Percentiles rank a stretch among this genome's conserved stretches.
These are phyloP conservation scores for Hyaloscypha hepaticicola DNA, from an alignment of 495 filamentous ascomycete genomes.

Conservation along the genomic window DNA sequence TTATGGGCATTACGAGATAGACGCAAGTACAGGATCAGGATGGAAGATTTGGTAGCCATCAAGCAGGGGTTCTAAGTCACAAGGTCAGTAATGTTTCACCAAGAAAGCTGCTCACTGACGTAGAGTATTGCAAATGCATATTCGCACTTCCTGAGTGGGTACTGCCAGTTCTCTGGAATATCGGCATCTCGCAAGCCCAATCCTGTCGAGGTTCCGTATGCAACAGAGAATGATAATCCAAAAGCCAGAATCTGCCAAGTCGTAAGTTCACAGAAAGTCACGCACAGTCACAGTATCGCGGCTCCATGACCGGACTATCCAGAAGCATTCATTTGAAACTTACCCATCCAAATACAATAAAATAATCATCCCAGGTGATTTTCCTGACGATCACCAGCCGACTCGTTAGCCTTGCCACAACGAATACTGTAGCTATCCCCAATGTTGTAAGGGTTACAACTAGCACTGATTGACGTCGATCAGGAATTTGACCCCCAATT, in stretches of 20 bases:
- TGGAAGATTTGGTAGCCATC: conserved; percentile 82
- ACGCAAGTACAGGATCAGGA: conserved; percentile 58
- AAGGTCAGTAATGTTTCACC: not conserved
- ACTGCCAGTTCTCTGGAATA: conserved; percentile 39
- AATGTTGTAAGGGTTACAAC: conserved; percentile 46
- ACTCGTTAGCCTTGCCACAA: conserved; percentile 67
- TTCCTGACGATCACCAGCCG: conserved; percentile 65
- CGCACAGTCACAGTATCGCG: not conserved
- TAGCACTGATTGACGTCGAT: conserved; percentile 3
- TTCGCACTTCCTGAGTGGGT: not conserved
- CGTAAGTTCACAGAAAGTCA: not conserved
- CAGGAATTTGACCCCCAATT: not conserved
- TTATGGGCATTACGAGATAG: conserved; percentile 5
- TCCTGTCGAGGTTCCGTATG: conserved; percentile 65
- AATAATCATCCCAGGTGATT: conserved; percentile 55
- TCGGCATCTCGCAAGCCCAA: conserved; percentile 69
- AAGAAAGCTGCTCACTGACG: not conserved
- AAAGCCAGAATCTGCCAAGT: conserved; percentile 52
- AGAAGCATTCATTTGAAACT: conserved; percentile 8
- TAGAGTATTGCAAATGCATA: conserved; percentile 15
- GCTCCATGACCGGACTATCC: not conserved
- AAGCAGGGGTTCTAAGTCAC: conserved; percentile 66
- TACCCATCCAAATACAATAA: conserved; percentile 79
- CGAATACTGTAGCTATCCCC: conserved; percentile 63
- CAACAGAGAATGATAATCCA: conserved; percentile 71